phyloP scores from a whole-genome alignment of 2,329 filamentous ascomycete species.

The Neonectria hederae region DNA sequence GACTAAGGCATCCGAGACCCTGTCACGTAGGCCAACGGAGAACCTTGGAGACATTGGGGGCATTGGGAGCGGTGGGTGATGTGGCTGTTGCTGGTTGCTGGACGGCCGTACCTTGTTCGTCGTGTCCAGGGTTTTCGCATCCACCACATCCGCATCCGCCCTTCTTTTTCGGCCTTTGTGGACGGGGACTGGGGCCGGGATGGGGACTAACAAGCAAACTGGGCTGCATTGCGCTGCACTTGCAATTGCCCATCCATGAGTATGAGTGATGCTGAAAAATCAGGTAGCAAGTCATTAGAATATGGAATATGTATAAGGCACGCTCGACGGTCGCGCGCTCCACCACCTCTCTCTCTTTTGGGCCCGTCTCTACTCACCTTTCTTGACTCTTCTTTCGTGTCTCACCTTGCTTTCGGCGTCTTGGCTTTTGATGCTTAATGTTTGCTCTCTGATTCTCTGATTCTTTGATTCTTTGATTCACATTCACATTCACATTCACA shows the following conservation, averaged over 20 bases:
- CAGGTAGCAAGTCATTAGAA: constrained; percentile 9
- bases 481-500: constrained; percentile 6
- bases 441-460: background rate
- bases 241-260: constrained; percentile 19
- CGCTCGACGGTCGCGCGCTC: constrained; percentile 26
- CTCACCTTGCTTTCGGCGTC: background rate
- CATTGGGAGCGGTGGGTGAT: constrained; percentile 35
- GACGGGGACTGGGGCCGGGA: constrained; percentile 10
- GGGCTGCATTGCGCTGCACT: constrained; percentile 3
- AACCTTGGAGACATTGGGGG: constrained; percentile 17
- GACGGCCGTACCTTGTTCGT: constrained; percentile 23
- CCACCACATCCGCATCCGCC: constrained; percentile 10
- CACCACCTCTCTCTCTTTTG: constrained; percentile 15
- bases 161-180: constrained; percentile 2
- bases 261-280: constrained; percentile 12
- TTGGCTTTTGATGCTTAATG: constrained; percentile 3
- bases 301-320: constrained; percentile 30
- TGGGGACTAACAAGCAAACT: background rate
- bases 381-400: constrained; percentile 1
- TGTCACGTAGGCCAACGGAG: constrained; percentile 30
- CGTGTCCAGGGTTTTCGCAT: constrained; percentile 4
- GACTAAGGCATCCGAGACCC: constrained; percentile 4
- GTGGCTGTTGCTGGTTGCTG: constrained; percentile 41
- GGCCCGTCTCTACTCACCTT: constrained; percentile 16
- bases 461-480: constrained; percentile 4